These are phyloP conservation scores for Berkeleyomyces basicola DNA, from an alignment of 2,329 filamentous ascomycete species.

Conservation along the genomic window DNA sequence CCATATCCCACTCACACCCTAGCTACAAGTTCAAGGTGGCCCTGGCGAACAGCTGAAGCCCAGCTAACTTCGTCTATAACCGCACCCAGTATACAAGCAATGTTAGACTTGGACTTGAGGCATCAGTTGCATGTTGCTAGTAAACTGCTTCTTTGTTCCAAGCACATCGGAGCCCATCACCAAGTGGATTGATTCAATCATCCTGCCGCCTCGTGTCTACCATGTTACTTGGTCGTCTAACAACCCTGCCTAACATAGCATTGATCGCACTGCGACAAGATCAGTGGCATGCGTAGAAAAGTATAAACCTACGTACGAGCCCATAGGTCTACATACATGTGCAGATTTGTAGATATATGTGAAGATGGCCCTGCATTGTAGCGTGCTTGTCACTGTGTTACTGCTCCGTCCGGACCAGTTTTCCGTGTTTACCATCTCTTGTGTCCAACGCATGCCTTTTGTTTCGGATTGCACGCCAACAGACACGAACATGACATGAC, in stretches of 20 bases:
- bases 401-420: background rate
- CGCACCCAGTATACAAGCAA: background rate
- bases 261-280: background rate
- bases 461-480: background rate
- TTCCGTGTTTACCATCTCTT: too few relatives aligned
- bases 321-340: background rate
- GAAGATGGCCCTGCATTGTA: too few relatives aligned
- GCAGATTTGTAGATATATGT: too few relatives aligned
- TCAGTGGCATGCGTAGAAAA: too few relatives aligned
- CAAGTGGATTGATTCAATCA: too few relatives aligned
- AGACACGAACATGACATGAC: background rate
- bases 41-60: background rate
- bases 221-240: too few relatives aligned
- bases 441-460: background rate
- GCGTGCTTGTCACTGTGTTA: background rate
- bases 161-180: too few relatives aligned
- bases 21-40: background rate
- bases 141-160: too few relatives aligned
- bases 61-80: background rate
- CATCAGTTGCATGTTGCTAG: too few relatives aligned
- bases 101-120: too few relatives aligned
- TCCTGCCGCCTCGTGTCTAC: too few relatives aligned
- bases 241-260: too few relatives aligned
- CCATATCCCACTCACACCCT: background rate
- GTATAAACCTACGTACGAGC: background rate